Percentiles rank a stretch among this genome's conserved stretches.
phyloP scores from a whole-genome alignment of 257 asterid species.

The Fraxinus excelsior region DNA sequence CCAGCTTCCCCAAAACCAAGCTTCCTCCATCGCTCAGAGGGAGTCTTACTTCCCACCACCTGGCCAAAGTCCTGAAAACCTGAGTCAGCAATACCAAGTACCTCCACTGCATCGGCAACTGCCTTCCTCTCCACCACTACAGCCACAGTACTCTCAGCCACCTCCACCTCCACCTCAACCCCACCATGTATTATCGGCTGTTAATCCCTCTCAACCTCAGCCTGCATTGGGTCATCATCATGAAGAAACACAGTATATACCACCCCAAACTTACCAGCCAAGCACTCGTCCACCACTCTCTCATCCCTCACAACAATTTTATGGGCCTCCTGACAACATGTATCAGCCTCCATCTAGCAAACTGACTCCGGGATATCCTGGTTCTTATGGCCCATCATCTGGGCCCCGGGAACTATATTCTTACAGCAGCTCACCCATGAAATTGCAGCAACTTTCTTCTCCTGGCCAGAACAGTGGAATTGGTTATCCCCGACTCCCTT shows the following conservation, averaged over 20 bases:
- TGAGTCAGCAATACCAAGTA: constrained; percentile 56
- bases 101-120: constrained; percentile 48
- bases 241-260: constrained; percentile 62
- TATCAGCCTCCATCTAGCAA: constrained; percentile 70
- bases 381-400: constrained; percentile 56
- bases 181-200: constrained; percentile 45
- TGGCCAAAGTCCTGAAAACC: constrained; percentile 55
- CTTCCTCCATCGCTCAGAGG: constrained; percentile 21
- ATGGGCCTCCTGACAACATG: constrained; percentile 47
- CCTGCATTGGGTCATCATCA: constrained; percentile 59
- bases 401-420: constrained; percentile 63
- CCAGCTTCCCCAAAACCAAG: constrained; percentile 33
- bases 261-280: constrained; percentile 57
- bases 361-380: constrained; percentile 66
- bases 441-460: constrained; percentile 51
- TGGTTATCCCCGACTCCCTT: constrained; percentile 83
- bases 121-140: neutral
- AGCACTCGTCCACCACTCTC: constrained; percentile 39
- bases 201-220: constrained; percentile 52
- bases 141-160: constrained; percentile 13
- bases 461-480: constrained; percentile 59
- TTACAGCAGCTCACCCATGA: constrained; percentile 60
- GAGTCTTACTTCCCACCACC: constrained; percentile 64
- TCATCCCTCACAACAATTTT: constrained; percentile 54
- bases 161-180: constrained; percentile 54